These are phyloP conservation scores for Sequoia sempervirens DNA, from an alignment of 75 land plant genomes.

Conservation along the genomic window DNA sequence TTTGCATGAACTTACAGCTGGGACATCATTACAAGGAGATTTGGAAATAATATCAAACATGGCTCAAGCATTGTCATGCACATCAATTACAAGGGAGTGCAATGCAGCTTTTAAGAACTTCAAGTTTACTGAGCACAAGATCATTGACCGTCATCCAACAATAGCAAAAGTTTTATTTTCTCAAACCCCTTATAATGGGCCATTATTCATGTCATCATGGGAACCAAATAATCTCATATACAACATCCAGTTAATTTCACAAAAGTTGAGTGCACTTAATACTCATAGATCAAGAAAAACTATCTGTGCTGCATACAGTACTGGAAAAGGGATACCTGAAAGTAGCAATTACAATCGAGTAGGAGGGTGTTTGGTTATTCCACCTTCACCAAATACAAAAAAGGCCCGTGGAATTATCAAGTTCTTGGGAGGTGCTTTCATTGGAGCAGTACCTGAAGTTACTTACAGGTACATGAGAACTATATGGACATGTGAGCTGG, in stretches of 20 bases:
- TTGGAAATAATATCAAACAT: slow-evolving; percentile 2
- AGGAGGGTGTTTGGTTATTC: slow-evolving; percentile 58
- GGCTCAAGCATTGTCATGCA: slow-evolving; percentile 3
- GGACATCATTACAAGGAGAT: not conserved
- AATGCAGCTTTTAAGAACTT: not conserved
- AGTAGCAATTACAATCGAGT: slow-evolving; percentile 31
- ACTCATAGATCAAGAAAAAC: not conserved
- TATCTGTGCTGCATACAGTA: slow-evolving; percentile 10
- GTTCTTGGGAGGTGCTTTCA: slow-evolving; percentile 91
- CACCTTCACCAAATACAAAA: slow-evolving; percentile 27
- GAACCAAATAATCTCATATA: not conserved
- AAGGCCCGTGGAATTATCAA: slow-evolving; percentile 62
- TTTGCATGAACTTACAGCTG: slow-evolving; percentile 4
- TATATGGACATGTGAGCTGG: not conserved
- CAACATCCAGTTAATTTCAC: not conserved
- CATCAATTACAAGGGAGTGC: slow-evolving; percentile 3
- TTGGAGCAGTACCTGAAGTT: slow-evolving; percentile 89
- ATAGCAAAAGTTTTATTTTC: not conserved
- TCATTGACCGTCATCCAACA: no score
- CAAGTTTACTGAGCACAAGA: not conserved
- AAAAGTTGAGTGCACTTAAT: not conserved
- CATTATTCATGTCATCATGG: not conserved
- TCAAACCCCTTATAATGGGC: not conserved
- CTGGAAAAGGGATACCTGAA: slow-evolving; percentile 4
- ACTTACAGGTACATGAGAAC: slow-evolving; percentile 58